A percentile compares a stretch with the other conserved stretches of the same genome.
Evolutionary conservation across 345 rosid species (phyloP).

Genomic region (Aquilaria sinensis): DNA sequence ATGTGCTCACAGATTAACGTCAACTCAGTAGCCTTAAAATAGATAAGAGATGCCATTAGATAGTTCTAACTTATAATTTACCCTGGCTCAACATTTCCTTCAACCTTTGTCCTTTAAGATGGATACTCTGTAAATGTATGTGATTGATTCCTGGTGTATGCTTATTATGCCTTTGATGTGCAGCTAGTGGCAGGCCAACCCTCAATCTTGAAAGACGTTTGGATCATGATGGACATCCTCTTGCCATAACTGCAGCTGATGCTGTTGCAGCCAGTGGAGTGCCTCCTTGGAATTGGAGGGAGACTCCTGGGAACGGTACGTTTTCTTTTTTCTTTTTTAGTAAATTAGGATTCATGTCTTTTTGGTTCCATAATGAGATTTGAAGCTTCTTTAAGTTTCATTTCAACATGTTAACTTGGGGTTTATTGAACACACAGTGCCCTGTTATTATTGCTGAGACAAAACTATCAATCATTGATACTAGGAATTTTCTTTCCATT

Average conservation of each 20-base stretch:
- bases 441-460: conserved; percentile 4
- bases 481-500: conserved; percentile 1
- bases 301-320: conserved; percentile 82
- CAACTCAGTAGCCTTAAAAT: too few relatives aligned
- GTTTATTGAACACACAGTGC: conserved; percentile 6
- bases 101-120: conserved; percentile 1
- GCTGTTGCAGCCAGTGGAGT: conserved; percentile 80
- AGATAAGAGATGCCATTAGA: too few relatives aligned
- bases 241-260: conserved; percentile 82
- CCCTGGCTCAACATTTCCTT: neutral
- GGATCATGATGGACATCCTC: conserved; percentile 96
- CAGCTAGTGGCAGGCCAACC: conserved; percentile 74
- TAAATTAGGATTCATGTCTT: conserved; percentile 7
- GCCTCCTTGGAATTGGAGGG: conserved; percentile 99
- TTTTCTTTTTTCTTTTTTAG: neutral
- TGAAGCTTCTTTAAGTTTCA: conserved; percentile 9
- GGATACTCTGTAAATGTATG: conserved; percentile 11
- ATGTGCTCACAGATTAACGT: too few relatives aligned
- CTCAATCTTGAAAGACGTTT: conserved; percentile 94
- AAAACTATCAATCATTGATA: conserved; percentile 1
- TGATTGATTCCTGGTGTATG: conserved; percentile 11
- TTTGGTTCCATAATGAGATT: too few relatives aligned
- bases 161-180: conserved; percentile 26
- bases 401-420: conserved; percentile 6
- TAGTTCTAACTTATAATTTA: too few relatives aligned